Conservation (phyloP, 306 rosid species). For the Luffa aegyptiaca region DNA sequence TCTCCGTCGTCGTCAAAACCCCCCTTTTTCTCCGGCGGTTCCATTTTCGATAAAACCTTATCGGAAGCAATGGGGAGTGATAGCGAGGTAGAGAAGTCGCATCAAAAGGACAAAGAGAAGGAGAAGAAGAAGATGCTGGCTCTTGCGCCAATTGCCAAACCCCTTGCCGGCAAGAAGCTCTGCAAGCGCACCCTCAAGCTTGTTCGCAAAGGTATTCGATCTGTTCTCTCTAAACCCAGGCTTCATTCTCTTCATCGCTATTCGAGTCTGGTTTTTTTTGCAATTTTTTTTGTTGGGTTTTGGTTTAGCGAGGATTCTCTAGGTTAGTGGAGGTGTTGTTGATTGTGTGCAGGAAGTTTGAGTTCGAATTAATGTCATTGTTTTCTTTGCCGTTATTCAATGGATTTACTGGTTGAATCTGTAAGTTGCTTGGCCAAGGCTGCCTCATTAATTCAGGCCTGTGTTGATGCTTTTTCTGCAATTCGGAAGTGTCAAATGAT, state of each 20-base stretch:
- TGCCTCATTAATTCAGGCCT: not conserved
- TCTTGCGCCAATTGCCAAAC: constrained; percentile 81
- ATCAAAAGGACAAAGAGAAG: constrained; percentile 64
- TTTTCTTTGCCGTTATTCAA: not conserved
- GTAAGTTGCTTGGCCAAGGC: not conserved
- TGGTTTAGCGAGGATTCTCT: not conserved
- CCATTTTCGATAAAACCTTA: not conserved
- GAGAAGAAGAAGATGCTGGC: constrained; percentile 70
- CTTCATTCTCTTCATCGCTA: not conserved
- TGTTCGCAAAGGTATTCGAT: constrained; percentile 64
- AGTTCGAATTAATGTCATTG: not conserved
- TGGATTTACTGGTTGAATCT: not conserved
- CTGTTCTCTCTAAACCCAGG: not conserved
- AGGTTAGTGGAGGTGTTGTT: not conserved
- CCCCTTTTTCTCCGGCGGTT: not conserved
- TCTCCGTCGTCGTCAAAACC: not conserved
- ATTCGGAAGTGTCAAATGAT: not conserved
- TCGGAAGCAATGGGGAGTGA: constrained; percentile 62
- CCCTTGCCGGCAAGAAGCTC: constrained; percentile 93
- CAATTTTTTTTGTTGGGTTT: not conserved
- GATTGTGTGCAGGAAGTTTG: not conserved
- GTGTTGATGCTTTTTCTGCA: not conserved
- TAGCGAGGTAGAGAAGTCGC: constrained; percentile 58
- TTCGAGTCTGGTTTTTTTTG: not conserved
- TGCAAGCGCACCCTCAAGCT: constrained; percentile 81